Evolutionary conservation across 352 stramenopile genomes (phyloP), one percentile per base, ranked within the genome.

Genomic region (Pythium coloratum): DNA sequence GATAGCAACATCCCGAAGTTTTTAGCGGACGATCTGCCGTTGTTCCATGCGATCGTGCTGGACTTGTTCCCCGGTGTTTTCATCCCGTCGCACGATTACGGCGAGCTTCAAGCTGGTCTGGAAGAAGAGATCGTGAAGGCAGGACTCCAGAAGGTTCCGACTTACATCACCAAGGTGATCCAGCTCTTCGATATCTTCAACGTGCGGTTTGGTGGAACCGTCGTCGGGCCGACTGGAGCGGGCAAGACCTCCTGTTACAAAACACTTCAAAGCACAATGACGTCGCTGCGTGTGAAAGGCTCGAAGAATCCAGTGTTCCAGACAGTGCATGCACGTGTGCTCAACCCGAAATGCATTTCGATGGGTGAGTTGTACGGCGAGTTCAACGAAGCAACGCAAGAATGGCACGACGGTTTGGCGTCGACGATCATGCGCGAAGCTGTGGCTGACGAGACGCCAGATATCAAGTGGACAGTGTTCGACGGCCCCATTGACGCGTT

Each of bases 1-100:
- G 89, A 97, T 65, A 95, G 94, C 66, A 97, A 97, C 71, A 66
- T 96, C 36, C 90, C 90, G 0, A 97, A 97, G 76, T 97, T 97
- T 67, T 84, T 92, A 32, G 83, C 82, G 24, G 82, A 94, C 53
- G 90, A 97, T 66, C 70, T 95, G 16, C 79, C 82, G n/a, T 75
- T 97, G 13, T 97, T 97, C 73, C 75, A 84, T 49, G 80, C 88
- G 1, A 89, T 97, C 34, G 80, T 97, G 26, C 67, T 80, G 28
- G 90, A 97, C 62, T 62, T 97, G 4, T 97, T 97, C 63, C 90
- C 90, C 16, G 81, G 59, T 66, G 78, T 69, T 44, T 92, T 60
- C 70, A 96, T 75, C 59, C 84, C 34, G 62, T 79, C 68, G 20
- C 73, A 88, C 24, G 89, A 94, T 58, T 91, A 92, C 55, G 80